Percentiles rank a stretch among this genome's conserved stretches.
Conservation (phyloP, 805 yeast genomes). For the Hanseniaspora lindneri region DNA sequence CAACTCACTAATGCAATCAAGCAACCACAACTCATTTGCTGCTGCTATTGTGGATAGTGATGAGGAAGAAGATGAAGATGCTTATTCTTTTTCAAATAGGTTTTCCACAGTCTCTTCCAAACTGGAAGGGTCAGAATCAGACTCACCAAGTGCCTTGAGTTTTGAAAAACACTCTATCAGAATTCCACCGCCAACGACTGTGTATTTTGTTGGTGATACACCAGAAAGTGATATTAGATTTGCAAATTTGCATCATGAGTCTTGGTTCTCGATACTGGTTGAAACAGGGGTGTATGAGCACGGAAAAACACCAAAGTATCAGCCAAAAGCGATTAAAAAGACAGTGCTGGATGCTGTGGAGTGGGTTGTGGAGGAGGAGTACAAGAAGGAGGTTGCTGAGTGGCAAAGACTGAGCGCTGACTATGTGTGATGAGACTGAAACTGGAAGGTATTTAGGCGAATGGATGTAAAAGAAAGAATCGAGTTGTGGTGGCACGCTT, state of each 20-base stretch:
- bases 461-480: too few relatives aligned
- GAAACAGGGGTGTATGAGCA: conserved; percentile 80
- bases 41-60: neutral
- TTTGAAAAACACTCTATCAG: conserved; percentile 16
- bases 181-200: conserved; percentile 74
- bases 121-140: conserved; percentile 22
- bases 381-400: conserved; percentile 54
- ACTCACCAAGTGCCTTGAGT: conserved; percentile 18
- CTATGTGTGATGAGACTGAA: neutral
- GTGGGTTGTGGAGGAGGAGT: conserved; percentile 75
- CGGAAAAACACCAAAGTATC: conserved; percentile 66
- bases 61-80: neutral
- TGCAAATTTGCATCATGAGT: conserved; percentile 73
- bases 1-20: neutral
- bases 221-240: conserved; percentile 82
- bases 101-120: neutral
- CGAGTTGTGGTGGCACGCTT: too few relatives aligned
- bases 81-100: neutral
- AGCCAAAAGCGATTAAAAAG: conserved; percentile 62
- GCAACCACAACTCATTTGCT: too few relatives aligned
- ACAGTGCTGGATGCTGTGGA: conserved; percentile 72
- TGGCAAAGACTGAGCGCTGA: conserved; percentile 38
- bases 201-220: conserved; percentile 80
- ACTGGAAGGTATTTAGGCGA: too few relatives aligned
- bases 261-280: conserved; percentile 76